A percentile compares a stretch with the other conserved stretches of the same genome.
These are phyloP conservation scores for Neofusicoccum kwambonambiense DNA, from an alignment of 2,329 filamentous ascomycete species.

Conservation along the genomic window DNA sequence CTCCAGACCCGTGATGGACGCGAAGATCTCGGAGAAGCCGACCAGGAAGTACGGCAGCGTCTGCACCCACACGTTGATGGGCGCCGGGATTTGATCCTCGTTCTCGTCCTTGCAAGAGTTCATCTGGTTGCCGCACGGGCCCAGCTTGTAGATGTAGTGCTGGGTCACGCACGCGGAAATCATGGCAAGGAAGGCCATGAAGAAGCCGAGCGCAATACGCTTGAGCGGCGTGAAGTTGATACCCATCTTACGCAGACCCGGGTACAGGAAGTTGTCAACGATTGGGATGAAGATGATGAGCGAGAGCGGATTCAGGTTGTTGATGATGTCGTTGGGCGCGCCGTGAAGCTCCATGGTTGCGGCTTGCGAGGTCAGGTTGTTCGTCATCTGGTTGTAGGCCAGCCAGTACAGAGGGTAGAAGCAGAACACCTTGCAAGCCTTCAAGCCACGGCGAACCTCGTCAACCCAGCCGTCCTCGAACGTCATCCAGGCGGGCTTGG, in stretches of 20 bases:
- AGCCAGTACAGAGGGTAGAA: conserved; percentile 50
- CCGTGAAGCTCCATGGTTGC: conserved; percentile 54
- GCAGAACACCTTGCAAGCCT: conserved; percentile 50
- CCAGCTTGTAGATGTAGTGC: conserved; percentile 63
- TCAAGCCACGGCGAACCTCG: conserved; percentile 39
- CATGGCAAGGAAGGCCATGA: conserved; percentile 49
- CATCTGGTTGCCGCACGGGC: conserved; percentile 60
- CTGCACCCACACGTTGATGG: conserved; percentile 64
- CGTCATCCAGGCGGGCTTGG: conserved; percentile 71
- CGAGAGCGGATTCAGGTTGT: conserved; percentile 54
- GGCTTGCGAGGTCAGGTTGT: conserved; percentile 56
- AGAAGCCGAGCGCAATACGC: conserved; percentile 53
- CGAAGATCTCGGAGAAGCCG: conserved; percentile 58
- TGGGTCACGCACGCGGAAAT: conserved; percentile 52
- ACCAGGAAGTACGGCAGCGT: conserved; percentile 52
- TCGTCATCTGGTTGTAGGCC: conserved; percentile 55
- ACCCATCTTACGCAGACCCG: conserved; percentile 45
- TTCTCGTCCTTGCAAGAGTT: conserved; percentile 49
- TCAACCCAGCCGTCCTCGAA: conserved; percentile 84
- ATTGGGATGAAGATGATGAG: conserved; percentile 57
- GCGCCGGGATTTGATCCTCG: conserved; percentile 41
- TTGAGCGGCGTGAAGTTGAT: conserved; percentile 55
- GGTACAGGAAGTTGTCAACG: conserved; percentile 54
- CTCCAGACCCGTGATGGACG: conserved; percentile 64
- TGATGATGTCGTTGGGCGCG: conserved; percentile 57